A percentile compares a stretch with the other conserved stretches of the same genome.
Evolutionary conservation across 441 rosid genomes (phyloP).

Genomic region (Pelargonium cotyledonis): DNA sequence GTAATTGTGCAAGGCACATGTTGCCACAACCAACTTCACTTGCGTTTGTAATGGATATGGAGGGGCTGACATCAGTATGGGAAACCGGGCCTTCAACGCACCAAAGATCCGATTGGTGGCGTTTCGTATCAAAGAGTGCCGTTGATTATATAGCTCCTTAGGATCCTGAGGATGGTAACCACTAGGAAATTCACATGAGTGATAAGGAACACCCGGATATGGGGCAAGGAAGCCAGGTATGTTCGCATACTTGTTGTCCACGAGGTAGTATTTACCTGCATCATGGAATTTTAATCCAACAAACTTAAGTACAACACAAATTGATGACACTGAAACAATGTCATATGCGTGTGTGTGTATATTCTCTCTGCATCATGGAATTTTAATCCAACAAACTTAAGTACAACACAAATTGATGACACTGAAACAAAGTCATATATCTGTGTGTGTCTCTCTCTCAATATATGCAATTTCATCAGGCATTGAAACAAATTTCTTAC

Average conservation of each 20-base stretch:
- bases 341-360: no score
- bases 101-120: conserved; percentile 48
- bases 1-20: conserved; percentile 79
- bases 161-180: conserved; percentile 52
- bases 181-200: conserved; percentile 30
- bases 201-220: conserved; percentile 39
- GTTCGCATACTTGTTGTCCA: conserved; percentile 53
- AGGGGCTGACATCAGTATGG: conserved; percentile 72
- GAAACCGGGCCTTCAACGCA: conserved; percentile 74
- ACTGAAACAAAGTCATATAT: no score
- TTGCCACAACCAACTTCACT: conserved; percentile 82
- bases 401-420: no score
- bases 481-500: conserved; percentile 30
- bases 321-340: no score
- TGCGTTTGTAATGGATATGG: conserved; percentile 87
- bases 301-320: background rate
- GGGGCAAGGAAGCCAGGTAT: conserved; percentile 78
- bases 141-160: conserved; percentile 65
- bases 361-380: conserved; percentile 41
- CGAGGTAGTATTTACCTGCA: conserved; percentile 82
- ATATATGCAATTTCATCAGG: no score
- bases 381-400: conserved; percentile 2
- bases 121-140: conserved; percentile 49
- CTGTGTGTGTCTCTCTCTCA: no score
- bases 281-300: conserved; percentile 6